phyloP scores from a whole-genome alignment of 768 basidiomycete species.

The Collybia mongolica region DNA sequence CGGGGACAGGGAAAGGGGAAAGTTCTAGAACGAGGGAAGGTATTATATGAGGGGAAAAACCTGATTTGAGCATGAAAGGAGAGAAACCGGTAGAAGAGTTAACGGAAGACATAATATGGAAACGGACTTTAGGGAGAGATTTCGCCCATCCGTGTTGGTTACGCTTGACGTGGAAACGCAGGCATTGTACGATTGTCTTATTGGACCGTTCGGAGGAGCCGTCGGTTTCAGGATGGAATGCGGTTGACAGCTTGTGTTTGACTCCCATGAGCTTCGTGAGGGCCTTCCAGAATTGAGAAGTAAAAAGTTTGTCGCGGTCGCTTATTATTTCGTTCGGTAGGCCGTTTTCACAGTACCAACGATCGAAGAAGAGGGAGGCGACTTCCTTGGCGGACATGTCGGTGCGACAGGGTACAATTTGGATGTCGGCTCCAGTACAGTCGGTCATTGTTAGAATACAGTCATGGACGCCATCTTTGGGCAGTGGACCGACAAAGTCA shows the following conservation, averaged over 20 bases:
- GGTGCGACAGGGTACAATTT: too few relatives aligned
- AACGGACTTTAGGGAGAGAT: conserved; percentile 19
- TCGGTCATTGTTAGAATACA: conserved; percentile 1
- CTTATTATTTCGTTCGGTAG: conserved; percentile 18
- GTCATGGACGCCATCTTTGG: neutral
- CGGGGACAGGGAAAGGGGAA: too few relatives aligned
- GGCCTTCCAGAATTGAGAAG: conserved; percentile 27
- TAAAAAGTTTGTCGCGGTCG: conserved; percentile 23
- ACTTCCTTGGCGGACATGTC: conserved; percentile 15
- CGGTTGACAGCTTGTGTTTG: conserved; percentile 21
- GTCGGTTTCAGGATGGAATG: conserved; percentile 35
- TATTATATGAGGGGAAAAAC: conserved; percentile 18
- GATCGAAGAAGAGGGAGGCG: conserved; percentile 20
- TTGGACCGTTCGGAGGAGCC: conserved; percentile 23
- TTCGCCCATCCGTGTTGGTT: conserved; percentile 29
- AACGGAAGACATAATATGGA: conserved; percentile 21
- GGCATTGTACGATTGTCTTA: neutral
- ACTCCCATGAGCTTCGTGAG: neutral
- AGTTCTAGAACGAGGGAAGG: conserved; percentile 13
- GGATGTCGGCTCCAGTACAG: conserved; percentile 19
- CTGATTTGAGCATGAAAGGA: conserved; percentile 1
- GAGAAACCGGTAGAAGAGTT: conserved; percentile 18
- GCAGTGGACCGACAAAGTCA: neutral
- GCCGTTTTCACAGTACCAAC: conserved; percentile 23
- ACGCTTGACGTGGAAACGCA: conserved; percentile 14